phyloP scores from a whole-genome alignment of 768 basidiomycete species.

The Lactarius psammicola region DNA sequence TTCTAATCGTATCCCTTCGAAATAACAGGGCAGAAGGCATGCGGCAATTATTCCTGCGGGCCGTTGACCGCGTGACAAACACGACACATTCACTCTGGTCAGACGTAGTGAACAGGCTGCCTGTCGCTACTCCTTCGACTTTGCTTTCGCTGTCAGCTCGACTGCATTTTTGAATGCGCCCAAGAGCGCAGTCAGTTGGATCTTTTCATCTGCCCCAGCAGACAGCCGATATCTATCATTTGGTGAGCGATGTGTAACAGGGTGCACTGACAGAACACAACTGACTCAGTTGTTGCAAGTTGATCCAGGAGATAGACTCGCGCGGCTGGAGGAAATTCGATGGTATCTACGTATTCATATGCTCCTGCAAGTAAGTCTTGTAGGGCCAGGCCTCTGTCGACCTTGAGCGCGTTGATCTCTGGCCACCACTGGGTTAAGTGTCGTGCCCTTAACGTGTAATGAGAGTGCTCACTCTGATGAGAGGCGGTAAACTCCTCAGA shows the following conservation, averaged over 20 bases:
- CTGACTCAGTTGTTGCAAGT: conserved; percentile 93
- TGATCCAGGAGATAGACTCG: conserved; percentile 90
- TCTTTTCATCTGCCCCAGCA: conserved; percentile 90
- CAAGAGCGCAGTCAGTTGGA: conserved; percentile 88
- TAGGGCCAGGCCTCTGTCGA: conserved; percentile 88
- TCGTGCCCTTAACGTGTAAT: neutral
- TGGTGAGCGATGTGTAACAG: neutral
- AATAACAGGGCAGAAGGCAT: no score
- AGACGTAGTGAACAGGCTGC: conserved; percentile 12
- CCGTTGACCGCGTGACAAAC: no score
- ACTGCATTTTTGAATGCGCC: conserved; percentile 94
- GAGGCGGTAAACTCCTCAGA: conserved; percentile 92
- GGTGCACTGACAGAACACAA: conserved; percentile 17
- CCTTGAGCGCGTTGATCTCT: conserved; percentile 89
- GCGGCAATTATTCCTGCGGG: no score
- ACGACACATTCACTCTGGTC: neutral
- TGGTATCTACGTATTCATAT: conserved; percentile 83
- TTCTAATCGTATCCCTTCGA: no score
- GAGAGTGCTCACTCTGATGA: conserved; percentile 60
- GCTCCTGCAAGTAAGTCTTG: conserved; percentile 92
- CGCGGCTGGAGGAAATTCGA: conserved; percentile 85
- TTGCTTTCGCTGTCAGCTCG: conserved; percentile 58
- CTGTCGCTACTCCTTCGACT: conserved; percentile 26
- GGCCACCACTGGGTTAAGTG: neutral
- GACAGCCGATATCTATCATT: conserved; percentile 77